Evolutionary conservation across 495 filamentous ascomycete species (phyloP).

Genomic region (Terfezia claveryi): DNA sequence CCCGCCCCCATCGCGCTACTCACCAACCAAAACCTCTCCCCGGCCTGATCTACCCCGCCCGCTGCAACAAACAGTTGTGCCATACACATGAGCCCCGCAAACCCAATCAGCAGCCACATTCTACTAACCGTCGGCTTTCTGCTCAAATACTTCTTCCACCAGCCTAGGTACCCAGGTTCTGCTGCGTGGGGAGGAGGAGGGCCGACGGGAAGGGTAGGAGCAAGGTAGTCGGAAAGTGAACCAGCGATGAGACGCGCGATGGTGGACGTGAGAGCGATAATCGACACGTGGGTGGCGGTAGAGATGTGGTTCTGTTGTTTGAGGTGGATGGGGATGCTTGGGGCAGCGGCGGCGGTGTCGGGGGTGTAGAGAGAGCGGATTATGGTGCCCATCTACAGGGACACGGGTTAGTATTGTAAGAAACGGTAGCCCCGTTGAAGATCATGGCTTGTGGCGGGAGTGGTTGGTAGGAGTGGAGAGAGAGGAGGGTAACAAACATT

Average conservation of each 20-base stretch:
- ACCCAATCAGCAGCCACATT: slow-evolving; percentile 52
- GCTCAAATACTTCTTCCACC: background rate
- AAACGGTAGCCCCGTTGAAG: too few species aligned
- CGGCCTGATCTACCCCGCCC: slow-evolving; percentile 41
- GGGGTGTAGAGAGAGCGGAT: slow-evolving; percentile 64
- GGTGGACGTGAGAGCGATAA: slow-evolving; percentile 79
- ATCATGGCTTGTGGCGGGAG: too few species aligned
- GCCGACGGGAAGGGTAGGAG: slow-evolving; percentile 33
- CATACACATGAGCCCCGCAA: slow-evolving; percentile 49
- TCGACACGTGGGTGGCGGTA: slow-evolving; percentile 77
- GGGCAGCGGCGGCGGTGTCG: slow-evolving; percentile 17
- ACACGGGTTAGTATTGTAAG: background rate
- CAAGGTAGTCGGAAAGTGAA: slow-evolving; percentile 66
- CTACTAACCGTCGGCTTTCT: slow-evolving; percentile 44
- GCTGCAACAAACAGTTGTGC: slow-evolving; percentile 57
- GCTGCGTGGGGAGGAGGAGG: slow-evolving; percentile 16
- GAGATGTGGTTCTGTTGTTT: slow-evolving; percentile 24
- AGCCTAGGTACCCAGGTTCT: slow-evolving; percentile 7
- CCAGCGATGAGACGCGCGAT: slow-evolving; percentile 65
- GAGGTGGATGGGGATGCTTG: slow-evolving; percentile 17
- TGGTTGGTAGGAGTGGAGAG: background rate
- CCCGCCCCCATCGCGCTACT: slow-evolving; percentile 65
- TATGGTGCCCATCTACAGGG: slow-evolving; percentile 51
- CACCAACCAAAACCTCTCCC: slow-evolving; percentile 53
- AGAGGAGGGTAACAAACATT: slow-evolving; percentile 29